Base-by-base conservation (phyloP, 352 stramenopile genomes). In the Globisporangium parvum region DNA sequence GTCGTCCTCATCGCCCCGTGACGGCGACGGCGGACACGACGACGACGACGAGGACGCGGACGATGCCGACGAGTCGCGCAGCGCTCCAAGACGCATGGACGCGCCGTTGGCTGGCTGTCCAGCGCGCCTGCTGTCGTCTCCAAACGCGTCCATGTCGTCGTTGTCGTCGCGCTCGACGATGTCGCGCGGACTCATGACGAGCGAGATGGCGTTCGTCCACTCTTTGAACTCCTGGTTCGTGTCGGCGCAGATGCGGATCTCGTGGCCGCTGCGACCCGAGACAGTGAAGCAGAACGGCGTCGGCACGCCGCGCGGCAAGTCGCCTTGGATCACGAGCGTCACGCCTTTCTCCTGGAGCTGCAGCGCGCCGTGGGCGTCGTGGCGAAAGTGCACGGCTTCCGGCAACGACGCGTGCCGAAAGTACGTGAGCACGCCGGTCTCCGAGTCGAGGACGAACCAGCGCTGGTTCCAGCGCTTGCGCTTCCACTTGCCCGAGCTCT, bases 201-300 rank as follows among this genome's bases (percentile, higher is more conserved):
- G 65, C 6, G 80, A 85, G 48, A 93, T 86, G 2, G 76, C 77
- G 46, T 73, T 75, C 1, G 82, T 93, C 82, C 82, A 93, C 23
- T 85, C 78, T 5, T 69, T 67, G 58, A 93, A 91, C 26, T 93
- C 80, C 14, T 72, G 59, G 47, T 81, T 84, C 8, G 79, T 75
- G 48, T 92, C 77, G 1, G 80, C 80, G 49, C 82, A 92, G 11
- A 91, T 66, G 18, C 79, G 66, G 45, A 89, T 59, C 20, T 78
- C 62, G 26, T 56, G 63, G 20, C 71, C 63, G 28, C 63, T 65
- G n/a, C 67, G 62, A 10, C 65, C 65, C 4, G 70, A 58, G 24
- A 89, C 64, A 10, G 73, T 87, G 59, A 93, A 93, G 60, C 82
- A 93, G 64, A 90, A 93, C 12, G 82, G 82, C 14, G 77, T 88